Evolutionary conservation across 306 rosid genomes (phyloP).

Genomic region (Castanea sativa): DNA sequence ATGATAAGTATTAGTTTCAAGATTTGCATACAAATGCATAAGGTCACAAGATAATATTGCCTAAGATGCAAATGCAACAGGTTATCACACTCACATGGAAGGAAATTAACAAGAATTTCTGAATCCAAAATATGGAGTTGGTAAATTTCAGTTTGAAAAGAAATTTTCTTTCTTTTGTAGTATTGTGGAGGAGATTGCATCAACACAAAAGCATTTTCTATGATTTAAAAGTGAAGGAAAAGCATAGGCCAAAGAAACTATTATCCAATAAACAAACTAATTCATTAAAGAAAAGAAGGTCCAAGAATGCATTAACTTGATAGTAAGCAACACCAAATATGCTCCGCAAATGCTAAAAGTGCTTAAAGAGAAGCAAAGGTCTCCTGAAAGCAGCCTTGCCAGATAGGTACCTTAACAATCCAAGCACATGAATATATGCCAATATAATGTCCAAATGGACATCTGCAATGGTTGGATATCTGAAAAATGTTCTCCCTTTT

Average conservation of each 20-base stretch:
- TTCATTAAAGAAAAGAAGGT: conserved; percentile 1
- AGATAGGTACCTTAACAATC: conserved; percentile 20
- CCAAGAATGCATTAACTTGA: not conserved
- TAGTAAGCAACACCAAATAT: conserved; percentile 19
- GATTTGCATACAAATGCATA: not conserved
- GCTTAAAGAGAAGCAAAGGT: conserved; percentile 13
- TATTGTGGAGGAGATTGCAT: not conserved
- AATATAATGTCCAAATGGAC: conserved; percentile 30
- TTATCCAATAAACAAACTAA: not conserved
- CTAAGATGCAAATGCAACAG: not conserved
- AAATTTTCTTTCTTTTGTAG: not conserved
- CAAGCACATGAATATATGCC: conserved; percentile 36
- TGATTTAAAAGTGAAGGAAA: not conserved
- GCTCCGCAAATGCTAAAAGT: conserved; percentile 14
- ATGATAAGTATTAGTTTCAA: not conserved
- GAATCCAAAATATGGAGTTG: not conserved
- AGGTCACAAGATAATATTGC: not conserved
- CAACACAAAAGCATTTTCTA: not conserved
- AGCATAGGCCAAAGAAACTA: conserved; percentile 4
- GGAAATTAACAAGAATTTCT: not conserved
- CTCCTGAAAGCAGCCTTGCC: conserved; percentile 12
- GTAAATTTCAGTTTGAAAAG: too few species aligned
- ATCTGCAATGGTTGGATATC: conserved; percentile 25
- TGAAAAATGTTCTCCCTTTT: conserved; percentile 23
- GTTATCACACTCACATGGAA: not conserved